Percentiles rank a stretch among this genome's conserved stretches.
phyloP scores from a whole-genome alignment of 768 basidiomycete species.

The Leccinum variicolor region DNA sequence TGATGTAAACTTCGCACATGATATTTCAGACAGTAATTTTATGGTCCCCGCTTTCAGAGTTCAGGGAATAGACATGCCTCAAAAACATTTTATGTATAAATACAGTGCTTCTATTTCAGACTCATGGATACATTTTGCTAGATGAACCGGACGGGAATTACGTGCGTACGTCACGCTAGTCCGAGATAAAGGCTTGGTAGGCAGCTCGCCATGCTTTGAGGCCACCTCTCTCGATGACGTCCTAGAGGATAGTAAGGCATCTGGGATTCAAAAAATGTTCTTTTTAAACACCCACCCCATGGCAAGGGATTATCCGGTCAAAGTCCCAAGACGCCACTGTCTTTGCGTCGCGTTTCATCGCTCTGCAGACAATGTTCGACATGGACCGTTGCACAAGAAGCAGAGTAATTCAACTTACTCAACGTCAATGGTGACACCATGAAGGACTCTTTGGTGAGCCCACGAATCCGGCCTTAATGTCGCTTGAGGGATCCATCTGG shows the following conservation, averaged over 20 bases:
- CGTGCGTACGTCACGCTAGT: slow-evolving; percentile 4
- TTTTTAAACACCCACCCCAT: slow-evolving; percentile 40
- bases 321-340: slow-evolving; percentile 74
- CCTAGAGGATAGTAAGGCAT: slow-evolving; percentile 28
- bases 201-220: slow-evolving; percentile 52
- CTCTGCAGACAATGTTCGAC: slow-evolving; percentile 22
- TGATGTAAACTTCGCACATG: not conserved
- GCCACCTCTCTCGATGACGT: slow-evolving; percentile 61
- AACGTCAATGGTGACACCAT: slow-evolving; percentile 19
- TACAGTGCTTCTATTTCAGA: slow-evolving; percentile 1
- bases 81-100: not conserved
- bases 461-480: slow-evolving; percentile 30
- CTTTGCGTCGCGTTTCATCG: slow-evolving; percentile 61
- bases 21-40: not conserved
- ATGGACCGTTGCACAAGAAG: not conserved
- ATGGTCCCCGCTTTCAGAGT: not conserved
- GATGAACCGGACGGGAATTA: not conserved
- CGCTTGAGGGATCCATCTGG: slow-evolving; percentile 27
- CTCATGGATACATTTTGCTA: not conserved
- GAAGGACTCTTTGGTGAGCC: slow-evolving; percentile 26
- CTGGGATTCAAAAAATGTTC: not conserved
- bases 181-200: slow-evolving; percentile 32
- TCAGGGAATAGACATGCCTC: not conserved
- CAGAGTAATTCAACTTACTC: slow-evolving; percentile 20
- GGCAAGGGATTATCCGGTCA: slow-evolving; percentile 71